Evolutionary conservation across 169 alveolate genomes (phyloP), one percentile per base, ranked within the genome.

Genomic region (Plasmodium vivax): DNA sequence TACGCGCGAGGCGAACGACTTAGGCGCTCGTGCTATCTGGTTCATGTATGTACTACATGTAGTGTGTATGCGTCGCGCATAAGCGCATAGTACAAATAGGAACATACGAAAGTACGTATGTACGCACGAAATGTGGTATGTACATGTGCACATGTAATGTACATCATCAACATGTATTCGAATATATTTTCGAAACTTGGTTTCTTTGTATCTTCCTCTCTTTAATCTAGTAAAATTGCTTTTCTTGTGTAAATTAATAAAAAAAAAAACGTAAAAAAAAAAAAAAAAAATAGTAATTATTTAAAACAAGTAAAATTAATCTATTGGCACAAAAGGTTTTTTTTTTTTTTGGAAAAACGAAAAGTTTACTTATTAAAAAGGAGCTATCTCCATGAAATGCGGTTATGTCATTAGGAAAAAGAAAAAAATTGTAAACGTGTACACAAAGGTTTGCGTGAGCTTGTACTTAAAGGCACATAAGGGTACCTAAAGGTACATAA

Each of bases 161-260:
- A 54, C n/a, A 68, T 68, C 41, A 68, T 68, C 16, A 41, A 84
- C 38, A 47, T 38, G 93, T 84, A 81, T 72, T 84, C 93, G 93
- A 71, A 84, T 83, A 41, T 16, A 68, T 71, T 43, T 84, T 72
- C 93, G 93, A 84, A 84, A 72, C 93, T 72, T 43, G 84, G 84
- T 72, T 84, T 84, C 93, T 84, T 19, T 36, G 73, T 84, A 16
- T 84, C 75, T 84, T 56, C 54, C 93, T 56, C 84, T 54, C 83
- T 84, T 84, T 83, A 16, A 58, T 84, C 93, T 84, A 84, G 93
- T 84, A 27, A 84, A 19, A 84, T 23, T 72, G 23, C 16, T 84
- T n/a, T 32, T 84, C 54, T 71, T 14, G 38, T 54, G 41, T 71
- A 84, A 43, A 68, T 54, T 71, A 45, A 71, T 71, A 30, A 71